phyloP scores from a whole-genome alignment of 352 stramenopile genomes.

The Phytophthora hibernalis region DNA sequence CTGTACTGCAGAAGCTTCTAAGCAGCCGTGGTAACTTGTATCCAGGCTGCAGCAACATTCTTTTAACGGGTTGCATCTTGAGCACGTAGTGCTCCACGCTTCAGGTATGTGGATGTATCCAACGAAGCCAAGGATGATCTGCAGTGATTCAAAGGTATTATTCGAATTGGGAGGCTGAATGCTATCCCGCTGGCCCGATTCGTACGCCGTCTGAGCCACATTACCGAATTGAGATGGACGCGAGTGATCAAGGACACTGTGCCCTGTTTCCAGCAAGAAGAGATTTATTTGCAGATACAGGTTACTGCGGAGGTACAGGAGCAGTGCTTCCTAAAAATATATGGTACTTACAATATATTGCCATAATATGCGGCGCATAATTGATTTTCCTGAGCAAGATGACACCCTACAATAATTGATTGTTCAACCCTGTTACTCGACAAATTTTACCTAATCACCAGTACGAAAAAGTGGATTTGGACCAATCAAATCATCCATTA shows the following conservation, averaged over 20 bases:
- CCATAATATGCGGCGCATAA: no score
- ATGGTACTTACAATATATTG: no score
- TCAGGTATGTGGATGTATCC: neutral
- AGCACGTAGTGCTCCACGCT: neutral
- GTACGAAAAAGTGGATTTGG: no score
- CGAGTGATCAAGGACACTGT: conserved; percentile 12
- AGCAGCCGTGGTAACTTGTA: conserved; percentile 19
- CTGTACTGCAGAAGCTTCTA: conserved; percentile 9
- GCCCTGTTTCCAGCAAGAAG: neutral
- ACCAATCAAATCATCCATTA: no score
- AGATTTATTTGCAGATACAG: conserved; percentile 12
- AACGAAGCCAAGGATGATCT: conserved; percentile 2
- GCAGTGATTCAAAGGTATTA: conserved; percentile 7
- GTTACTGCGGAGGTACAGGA: neutral
- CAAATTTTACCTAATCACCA: no score
- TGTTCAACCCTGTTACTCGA: no score
- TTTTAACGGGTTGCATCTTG: conserved; percentile 12
- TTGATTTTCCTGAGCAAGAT: no score
- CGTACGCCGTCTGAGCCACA: neutral
- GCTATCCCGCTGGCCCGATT: conserved; percentile 3
- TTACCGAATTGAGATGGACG: conserved; percentile 10
- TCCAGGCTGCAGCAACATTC: conserved; percentile 7
- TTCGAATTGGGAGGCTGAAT: conserved; percentile 5
- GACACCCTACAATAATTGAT: no score
- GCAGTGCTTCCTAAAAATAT: no score